phyloP scores from a whole-genome alignment of 768 basidiomycete genomes.

The Grammothele lineata region DNA sequence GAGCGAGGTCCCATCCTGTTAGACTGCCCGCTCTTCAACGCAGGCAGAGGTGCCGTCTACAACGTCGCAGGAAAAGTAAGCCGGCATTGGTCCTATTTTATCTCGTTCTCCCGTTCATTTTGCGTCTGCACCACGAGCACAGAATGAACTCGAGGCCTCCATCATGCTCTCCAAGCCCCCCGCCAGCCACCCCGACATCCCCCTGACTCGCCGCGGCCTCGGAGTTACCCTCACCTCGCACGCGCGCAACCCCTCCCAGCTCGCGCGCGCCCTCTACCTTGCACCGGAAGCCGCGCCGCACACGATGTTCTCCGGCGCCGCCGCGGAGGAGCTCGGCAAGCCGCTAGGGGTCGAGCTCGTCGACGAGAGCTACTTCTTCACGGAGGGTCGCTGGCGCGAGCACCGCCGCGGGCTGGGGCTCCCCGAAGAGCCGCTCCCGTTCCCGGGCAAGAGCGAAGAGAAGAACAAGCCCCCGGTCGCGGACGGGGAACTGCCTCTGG shows the following conservation, averaged over 20 bases:
- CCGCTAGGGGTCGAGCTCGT: conserved; percentile 53
- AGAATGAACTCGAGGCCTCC: conserved; percentile 83
- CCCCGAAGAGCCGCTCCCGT: conserved; percentile 59
- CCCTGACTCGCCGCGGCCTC: conserved; percentile 54
- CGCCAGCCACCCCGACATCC: conserved; percentile 54
- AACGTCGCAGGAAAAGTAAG: conserved; percentile 73
- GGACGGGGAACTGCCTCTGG: not conserved
- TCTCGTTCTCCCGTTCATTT: no score
- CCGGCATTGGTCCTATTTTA: not conserved
- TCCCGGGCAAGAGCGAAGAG: conserved; percentile 11
- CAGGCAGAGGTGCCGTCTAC: conserved; percentile 80
- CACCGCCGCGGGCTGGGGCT: conserved; percentile 71
- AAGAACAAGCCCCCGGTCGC: no score
- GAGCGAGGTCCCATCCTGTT: not conserved
- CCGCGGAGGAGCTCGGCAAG: conserved; percentile 59
- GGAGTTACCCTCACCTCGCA: conserved; percentile 63
- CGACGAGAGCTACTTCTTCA: conserved; percentile 77
- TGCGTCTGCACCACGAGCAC: no score
- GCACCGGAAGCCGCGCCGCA: conserved; percentile 60
- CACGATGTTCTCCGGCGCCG: conserved; percentile 61
- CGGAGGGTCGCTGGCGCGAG: conserved; percentile 69
- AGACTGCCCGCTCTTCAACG: conserved; percentile 79
- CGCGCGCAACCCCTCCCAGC: conserved; percentile 67
- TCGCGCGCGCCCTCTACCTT: conserved; percentile 68
- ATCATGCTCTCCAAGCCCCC: conserved; percentile 81